Evolutionary conservation across 352 stramenopile species (phyloP), one percentile per base, ranked within the genome.

Genomic region (Pythium utonaiense): DNA sequence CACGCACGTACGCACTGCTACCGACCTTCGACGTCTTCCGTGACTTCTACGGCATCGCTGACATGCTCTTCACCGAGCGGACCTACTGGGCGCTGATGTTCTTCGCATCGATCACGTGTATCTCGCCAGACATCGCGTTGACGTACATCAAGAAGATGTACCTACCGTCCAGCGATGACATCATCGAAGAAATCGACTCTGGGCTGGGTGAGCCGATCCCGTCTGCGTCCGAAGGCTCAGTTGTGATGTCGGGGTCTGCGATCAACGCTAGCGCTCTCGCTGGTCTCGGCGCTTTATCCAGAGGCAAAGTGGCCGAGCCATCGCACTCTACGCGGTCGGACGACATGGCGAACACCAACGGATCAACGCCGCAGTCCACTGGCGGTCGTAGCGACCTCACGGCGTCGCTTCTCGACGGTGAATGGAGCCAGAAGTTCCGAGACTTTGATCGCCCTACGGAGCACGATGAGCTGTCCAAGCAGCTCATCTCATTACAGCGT

Each of bases 61-160:
- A 50, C 3, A 83, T 89, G 33, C 64, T 95, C 0, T 90, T 91
- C 41, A 40, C 41, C 0, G 69, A 89, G 16, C 53, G 41, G 21
- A 57, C 74, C 19, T 93, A 83, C 59, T 95, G 83, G 83, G 54
- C 80, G 0, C 47, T 86, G 19, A 67, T 95, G 1, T 60, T 91
- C 10, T 84, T 90, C 50, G 80, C 83, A 3, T 75, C 78, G 0
- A 63, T 93, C 8, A 64, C 80, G 2, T 90, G 78, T 17, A 64
- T 95, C 14, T 74, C 65, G 17, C 69, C 83, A 4, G 82, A 95
- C 52, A 50, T 90, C 30, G 75, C 78, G 6, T 66, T 88, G 42
- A 78, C 86, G 64, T 95, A 93, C 57, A 30, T 95, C 30, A 81
- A 78, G 51, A 79, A 89, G 57, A 95, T 93, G 83, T 93, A 93